Evolutionary conservation across 495 filamentous ascomycete species (phyloP).

Genomic region (Neurospora africana): DNA sequence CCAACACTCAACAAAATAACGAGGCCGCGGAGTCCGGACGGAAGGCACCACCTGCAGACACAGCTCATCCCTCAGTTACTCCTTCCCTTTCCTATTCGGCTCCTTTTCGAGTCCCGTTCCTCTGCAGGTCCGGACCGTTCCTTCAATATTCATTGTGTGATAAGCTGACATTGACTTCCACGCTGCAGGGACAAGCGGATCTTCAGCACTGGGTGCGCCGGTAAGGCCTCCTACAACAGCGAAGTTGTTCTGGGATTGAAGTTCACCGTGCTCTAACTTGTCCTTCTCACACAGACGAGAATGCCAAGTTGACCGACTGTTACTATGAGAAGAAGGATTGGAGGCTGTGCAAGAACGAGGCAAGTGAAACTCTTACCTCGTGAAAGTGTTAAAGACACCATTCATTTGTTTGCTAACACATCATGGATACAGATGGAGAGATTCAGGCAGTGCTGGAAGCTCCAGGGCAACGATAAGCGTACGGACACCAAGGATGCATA

Average conservation of each 20-base stretch:
- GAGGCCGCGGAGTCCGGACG: neutral
- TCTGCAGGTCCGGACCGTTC: neutral
- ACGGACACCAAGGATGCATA: conserved; percentile 61
- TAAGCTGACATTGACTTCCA: conserved; percentile 6
- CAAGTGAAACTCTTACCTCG: conserved; percentile 30
- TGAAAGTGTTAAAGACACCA: neutral
- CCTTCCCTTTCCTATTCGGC: neutral
- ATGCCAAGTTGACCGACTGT: conserved; percentile 85
- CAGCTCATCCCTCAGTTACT: neutral
- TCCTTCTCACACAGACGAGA: conserved; percentile 52
- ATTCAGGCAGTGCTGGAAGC: conserved; percentile 89
- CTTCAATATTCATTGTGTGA: neutral
- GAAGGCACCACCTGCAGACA: neutral
- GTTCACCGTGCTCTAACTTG: neutral
- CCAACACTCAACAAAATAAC: neutral
- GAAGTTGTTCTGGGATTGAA: neutral
- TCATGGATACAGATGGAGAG: conserved; percentile 63
- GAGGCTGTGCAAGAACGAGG: conserved; percentile 81
- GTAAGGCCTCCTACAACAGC: conserved; percentile 36
- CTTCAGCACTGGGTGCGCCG: conserved; percentile 88
- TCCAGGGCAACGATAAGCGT: conserved; percentile 74
- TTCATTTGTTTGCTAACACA: conserved; percentile 11
- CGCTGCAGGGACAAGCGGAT: conserved; percentile 73
- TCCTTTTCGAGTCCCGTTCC: neutral
- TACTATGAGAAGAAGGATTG: conserved; percentile 96